Evolutionary conservation across 2,329 filamentous ascomycete genomes (phyloP).

Genomic region (Pseudofabraea citricarpa): DNA sequence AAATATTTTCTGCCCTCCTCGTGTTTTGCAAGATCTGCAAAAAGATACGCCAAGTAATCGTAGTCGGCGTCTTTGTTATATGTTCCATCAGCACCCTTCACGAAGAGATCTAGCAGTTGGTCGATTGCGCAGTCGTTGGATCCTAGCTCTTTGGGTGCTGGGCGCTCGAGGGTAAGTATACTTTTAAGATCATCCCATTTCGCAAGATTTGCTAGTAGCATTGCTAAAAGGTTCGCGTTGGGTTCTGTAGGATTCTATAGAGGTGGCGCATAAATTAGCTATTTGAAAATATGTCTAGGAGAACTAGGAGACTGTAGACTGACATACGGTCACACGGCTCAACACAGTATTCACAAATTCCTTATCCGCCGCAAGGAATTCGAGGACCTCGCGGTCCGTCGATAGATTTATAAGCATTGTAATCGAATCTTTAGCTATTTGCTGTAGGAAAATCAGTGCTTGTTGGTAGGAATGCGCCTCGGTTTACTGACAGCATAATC

Average conservation of each 20-base stretch:
- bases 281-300: background rate
- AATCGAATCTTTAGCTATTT: constrained; percentile 88
- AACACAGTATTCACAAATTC: constrained; percentile 74
- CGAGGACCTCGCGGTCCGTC: constrained; percentile 69
- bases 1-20: constrained; percentile 72
- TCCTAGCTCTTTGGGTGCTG: constrained; percentile 63
- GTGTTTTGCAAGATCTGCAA: constrained; percentile 87
- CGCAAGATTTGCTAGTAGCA: constrained; percentile 88
- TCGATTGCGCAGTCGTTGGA: constrained; percentile 74
- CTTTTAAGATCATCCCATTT: constrained; percentile 72
- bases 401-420: constrained; percentile 87
- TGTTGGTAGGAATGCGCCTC: background rate
- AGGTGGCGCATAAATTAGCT: background rate
- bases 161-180: constrained; percentile 64
- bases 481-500: constrained; percentile 67
- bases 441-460: constrained; percentile 39
- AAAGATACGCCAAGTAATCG: constrained; percentile 91
- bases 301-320: constrained; percentile 29
- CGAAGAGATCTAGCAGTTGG: constrained; percentile 92
- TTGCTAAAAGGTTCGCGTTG: constrained; percentile 79
- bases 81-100: constrained; percentile 76
- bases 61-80: constrained; percentile 85
- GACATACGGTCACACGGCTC: constrained; percentile 68
- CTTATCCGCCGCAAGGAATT: constrained; percentile 70
- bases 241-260: constrained; percentile 64